These are phyloP conservation scores for Phytophthora brassicae DNA, from an alignment of 352 stramenopile species.

Conservation along the genomic window DNA sequence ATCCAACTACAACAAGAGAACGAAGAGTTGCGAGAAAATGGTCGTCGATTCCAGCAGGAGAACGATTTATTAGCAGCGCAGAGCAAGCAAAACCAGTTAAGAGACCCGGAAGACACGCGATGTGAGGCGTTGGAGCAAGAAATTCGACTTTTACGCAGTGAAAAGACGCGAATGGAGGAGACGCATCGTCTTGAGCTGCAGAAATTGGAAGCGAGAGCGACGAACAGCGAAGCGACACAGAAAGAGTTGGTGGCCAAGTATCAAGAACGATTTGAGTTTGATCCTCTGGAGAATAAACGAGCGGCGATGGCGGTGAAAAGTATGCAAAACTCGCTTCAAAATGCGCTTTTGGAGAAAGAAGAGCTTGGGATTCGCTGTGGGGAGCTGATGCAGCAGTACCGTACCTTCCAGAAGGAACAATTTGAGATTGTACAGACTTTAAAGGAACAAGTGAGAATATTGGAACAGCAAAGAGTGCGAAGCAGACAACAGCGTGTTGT, in stretches of 20 bases:
- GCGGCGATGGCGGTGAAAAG: constrained; percentile 50
- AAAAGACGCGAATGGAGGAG: constrained; percentile 49
- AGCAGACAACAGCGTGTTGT: constrained; percentile 26
- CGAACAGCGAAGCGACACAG: constrained; percentile 35
- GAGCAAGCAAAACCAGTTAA: constrained; percentile 9
- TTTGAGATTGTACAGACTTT: constrained; percentile 21
- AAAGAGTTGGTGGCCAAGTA: constrained; percentile 53
- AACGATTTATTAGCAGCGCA: constrained; percentile 5
- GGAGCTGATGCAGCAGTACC: constrained; percentile 40
- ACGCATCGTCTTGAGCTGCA: constrained; percentile 34
- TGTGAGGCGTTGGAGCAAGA: constrained; percentile 40
- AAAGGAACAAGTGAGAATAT: constrained; percentile 15
- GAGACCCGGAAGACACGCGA: constrained; percentile 22
- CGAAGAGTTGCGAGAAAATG: constrained; percentile 34
- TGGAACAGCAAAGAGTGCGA: constrained; percentile 17
- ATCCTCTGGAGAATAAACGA: constrained; percentile 54
- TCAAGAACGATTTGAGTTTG: constrained; percentile 50
- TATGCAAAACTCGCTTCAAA: constrained; percentile 62
- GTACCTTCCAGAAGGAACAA: constrained; percentile 35
- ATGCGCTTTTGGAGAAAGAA: constrained; percentile 65
- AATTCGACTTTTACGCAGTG: constrained; percentile 47
- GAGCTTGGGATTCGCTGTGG: constrained; percentile 48
- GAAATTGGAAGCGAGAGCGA: constrained; percentile 37
- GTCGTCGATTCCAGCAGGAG: constrained; percentile 13
- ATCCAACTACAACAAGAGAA: constrained; percentile 54